Percentiles rank a stretch among this genome's conserved stretches.
Conservation (phyloP, 2,329 filamentous ascomycete genomes). For the Colletotrichum gloeosporioides region DNA sequence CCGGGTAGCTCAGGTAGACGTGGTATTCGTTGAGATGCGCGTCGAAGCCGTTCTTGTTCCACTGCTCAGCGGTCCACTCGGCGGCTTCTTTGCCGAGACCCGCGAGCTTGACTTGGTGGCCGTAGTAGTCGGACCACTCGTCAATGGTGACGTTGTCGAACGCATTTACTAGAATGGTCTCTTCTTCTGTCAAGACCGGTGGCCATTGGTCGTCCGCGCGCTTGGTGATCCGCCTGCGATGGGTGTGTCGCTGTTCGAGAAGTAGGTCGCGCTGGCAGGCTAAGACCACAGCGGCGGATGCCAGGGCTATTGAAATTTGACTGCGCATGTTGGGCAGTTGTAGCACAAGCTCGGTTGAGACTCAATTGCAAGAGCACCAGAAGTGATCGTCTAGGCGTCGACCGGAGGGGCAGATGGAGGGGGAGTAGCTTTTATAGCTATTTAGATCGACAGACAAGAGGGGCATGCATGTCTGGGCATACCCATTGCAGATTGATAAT, state of each 20-base stretch:
- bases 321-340: background rate
- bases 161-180: slow-evolving; percentile 38
- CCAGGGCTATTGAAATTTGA: slow-evolving; percentile 16
- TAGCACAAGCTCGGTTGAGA: background rate
- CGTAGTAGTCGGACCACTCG: slow-evolving; percentile 44
- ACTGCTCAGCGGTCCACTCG: slow-evolving; percentile 43
- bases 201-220: slow-evolving; percentile 38
- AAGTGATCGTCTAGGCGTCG: too few relatives aligned
- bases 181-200: slow-evolving; percentile 35
- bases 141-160: slow-evolving; percentile 43
- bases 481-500: background rate
- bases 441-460: background rate
- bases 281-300: slow-evolving; percentile 26
- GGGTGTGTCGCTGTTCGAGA: slow-evolving; percentile 31
- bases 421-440: background rate
- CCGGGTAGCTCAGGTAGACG: slow-evolving; percentile 66
- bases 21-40: slow-evolving; percentile 53
- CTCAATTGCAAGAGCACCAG: background rate
- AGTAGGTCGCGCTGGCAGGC: slow-evolving; percentile 36
- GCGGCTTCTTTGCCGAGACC: slow-evolving; percentile 41
- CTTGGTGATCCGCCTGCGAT: slow-evolving; percentile 34
- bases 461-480: background rate
- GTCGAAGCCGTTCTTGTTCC: slow-evolving; percentile 39
- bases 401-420: background rate
- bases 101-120: slow-evolving; percentile 42